Percentiles rank a stretch among this genome's conserved stretches.
phyloP scores from a whole-genome alignment of 768 basidiomycete genomes.

The Rhodotorula taiwanensis region DNA sequence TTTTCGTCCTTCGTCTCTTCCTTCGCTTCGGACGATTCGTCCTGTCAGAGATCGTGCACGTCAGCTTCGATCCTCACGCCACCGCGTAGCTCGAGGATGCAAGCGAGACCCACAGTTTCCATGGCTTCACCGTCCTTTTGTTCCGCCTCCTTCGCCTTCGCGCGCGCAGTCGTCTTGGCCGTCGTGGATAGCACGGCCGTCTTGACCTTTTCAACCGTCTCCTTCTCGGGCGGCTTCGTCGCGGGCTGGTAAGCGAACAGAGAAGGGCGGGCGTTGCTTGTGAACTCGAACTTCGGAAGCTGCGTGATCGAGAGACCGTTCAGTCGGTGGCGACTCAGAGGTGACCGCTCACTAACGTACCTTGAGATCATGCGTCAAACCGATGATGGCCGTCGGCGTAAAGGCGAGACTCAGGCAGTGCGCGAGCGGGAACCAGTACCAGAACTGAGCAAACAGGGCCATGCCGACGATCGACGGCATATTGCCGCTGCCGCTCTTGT shows the following conservation, averaged over 20 bases:
- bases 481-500: conserved; percentile 83
- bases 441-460: conserved; percentile 96
- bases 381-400: conserved; percentile 91
- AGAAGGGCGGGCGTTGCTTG: conserved; percentile 82
- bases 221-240: conserved; percentile 84
- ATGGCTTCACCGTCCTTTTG: conserved; percentile 67
- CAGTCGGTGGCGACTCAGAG: neutral
- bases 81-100: too few relatives aligned
- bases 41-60: conserved; percentile 49
- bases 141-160: conserved; percentile 61
- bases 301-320: conserved; percentile 40
- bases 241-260: conserved; percentile 84
- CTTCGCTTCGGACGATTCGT: neutral
- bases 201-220: conserved; percentile 81
- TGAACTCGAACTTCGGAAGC: conserved; percentile 89
- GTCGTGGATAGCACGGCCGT: conserved; percentile 95
- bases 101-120: conserved; percentile 68
- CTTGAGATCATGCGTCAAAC: conserved; percentile 75
- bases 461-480: conserved; percentile 96
- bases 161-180: conserved; percentile 90
- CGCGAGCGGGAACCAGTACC: conserved; percentile 99
- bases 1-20: conserved; percentile 54
- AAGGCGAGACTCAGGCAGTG: conserved; percentile 89
- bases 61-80: too few relatives aligned
- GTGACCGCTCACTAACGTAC: conserved; percentile 47